Conservation (phyloP, 2,329 filamentous ascomycete genomes). For the Plenodomus lindquistii region DNA sequence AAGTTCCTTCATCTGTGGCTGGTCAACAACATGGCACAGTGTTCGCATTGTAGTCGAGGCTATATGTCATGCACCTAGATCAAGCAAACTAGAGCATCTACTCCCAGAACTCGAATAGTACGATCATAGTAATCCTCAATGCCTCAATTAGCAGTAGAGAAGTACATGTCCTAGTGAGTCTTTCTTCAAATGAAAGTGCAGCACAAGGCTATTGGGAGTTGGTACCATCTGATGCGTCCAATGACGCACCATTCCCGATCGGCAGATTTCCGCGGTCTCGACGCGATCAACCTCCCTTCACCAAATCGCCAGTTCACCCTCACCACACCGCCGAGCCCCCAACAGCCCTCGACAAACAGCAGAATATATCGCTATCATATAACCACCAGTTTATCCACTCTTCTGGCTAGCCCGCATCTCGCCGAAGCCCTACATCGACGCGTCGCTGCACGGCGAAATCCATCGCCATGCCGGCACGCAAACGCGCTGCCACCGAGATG, state of each 20-base stretch:
- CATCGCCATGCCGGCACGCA: conserved; percentile 42
- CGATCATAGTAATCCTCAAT: no score
- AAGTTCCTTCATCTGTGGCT: no score
- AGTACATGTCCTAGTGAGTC: no score
- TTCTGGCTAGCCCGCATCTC: neutral
- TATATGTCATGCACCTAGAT: no score
- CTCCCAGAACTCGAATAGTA: no score
- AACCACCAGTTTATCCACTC: neutral
- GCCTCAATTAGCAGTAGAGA: no score
- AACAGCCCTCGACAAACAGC: neutral
- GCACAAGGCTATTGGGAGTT: no score
- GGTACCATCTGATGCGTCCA: neutral
- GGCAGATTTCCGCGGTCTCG: neutral
- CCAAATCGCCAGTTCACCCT: neutral
- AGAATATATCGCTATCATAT: neutral
- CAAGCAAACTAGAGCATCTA: no score
- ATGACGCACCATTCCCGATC: neutral
- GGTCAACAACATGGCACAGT: no score
- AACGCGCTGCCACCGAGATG: conserved; percentile 55
- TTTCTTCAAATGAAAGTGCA: no score
- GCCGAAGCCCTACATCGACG: conserved; percentile 19
- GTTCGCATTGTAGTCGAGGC: no score
- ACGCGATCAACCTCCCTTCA: neutral
- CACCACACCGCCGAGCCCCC: neutral
- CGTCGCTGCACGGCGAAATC: conserved; percentile 38